Evolutionary conservation across 2,329 filamentous ascomycete genomes (phyloP), one percentile per base, ranked within the genome.

Genomic region (Colletotrichum sansevieriae): DNA sequence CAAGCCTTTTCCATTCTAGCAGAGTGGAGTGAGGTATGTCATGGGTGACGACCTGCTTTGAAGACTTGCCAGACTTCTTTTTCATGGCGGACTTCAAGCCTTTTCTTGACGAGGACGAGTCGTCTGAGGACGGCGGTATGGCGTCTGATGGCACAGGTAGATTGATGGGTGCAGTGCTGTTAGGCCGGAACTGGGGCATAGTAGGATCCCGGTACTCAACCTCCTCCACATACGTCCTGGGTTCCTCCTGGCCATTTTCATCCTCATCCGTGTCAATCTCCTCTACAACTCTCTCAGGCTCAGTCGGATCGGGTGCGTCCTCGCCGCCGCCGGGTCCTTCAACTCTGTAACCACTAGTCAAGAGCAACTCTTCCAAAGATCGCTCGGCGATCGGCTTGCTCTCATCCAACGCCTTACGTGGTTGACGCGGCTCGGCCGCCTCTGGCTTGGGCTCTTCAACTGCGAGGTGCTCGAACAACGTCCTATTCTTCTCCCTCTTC

Each of bases 161-260:
- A 71, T 15, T 74, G 72, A 70, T 63, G 7, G 70, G 65, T 22
- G 73, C 72, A 1, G 74, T 70, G 37, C 78, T 82, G 71, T 91
- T 87, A n/a, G 90, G 90, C 6, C 88, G 84, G 74, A 91, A 91
- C 73, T 92, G 90, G 9, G 90, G 90, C 77, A 92, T 82, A 0
- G 90, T 92, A 8, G 88, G 88, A 72, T 93, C 91, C 8, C 81
- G 79, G 46, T 81, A 76, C 39, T 73, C 73, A 2, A 70, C 43
- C 10, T 70, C 25, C 37, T 73, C 73, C 18, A 60, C 29, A 8
- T 43, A n/a, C 3, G 29, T 33, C n/a, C 51, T 46, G 18, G 65
- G 66, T 7, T 71, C 73, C 33, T 72, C 68, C 13, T 76, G 73
- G 39, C 72, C 65, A 6, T 43, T 47, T 8, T 58, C 60, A 33